Evolutionary conservation across 257 asterid genomes (phyloP), one percentile per base, ranked within the genome.

Genomic region (Solanum paucissectum): DNA sequence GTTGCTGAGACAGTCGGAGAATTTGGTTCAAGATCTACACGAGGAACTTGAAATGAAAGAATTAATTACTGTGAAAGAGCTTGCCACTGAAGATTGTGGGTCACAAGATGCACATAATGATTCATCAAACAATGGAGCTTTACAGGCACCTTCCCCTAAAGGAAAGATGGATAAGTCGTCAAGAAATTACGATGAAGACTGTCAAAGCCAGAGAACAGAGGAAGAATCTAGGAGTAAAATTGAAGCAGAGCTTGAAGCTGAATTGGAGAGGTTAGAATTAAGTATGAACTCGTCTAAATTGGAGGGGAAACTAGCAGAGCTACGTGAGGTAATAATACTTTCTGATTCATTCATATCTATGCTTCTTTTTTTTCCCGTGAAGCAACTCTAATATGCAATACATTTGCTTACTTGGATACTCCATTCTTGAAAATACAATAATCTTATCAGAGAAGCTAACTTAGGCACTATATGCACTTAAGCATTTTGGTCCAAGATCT

Each of bases 191-290:
- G 76, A 46, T 58, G 90, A 87, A 10, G 91, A 92, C 40, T 73
- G 52, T 87, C 82, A 88, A 72, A 89, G 89, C 87, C 92, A 84
- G 87, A 91, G 88, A 84, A 84, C 89, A n/a, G 95, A 91, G 76
- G 98, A 92, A 86, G 93, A 93, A 89, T 94, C 98, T 42, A 90
- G 93, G 88, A 92, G 95, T 88, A 91, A 89, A 89, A 95, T 97
- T 82, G 99, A 95, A 94, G 98, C 98, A 55, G 99, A 95, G 94
- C 99, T 97, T 87, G 98, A 95, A 93, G 99, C 98, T 14, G 99
- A 97, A 90, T 90, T 95, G 87, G 95, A 95, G 92, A 96, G 93
- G 91, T 88, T 97, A 93, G 98, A 94, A 90, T 89, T 94, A 27
- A 95, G 88, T 89, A 93, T 95, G 86, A 92, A 87, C 76, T 91